These are phyloP conservation scores for Talaromyces sp. DNA, from an alignment of 2,329 filamentous ascomycete species.

Conservation along the genomic window DNA sequence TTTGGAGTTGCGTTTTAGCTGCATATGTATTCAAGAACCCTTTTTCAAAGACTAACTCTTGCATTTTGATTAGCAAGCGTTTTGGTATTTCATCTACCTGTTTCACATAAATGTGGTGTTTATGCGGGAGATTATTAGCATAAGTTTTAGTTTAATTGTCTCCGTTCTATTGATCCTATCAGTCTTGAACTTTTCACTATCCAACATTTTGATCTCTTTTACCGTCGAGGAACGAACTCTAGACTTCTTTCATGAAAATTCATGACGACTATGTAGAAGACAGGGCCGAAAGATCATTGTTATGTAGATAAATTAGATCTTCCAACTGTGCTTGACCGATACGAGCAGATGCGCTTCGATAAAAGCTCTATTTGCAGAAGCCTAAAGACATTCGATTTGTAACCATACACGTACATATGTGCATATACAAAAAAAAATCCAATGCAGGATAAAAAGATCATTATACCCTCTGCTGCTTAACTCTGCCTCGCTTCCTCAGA, in stretches of 20 bases:
- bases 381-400: not conserved
- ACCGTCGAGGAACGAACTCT: not conserved
- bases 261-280: not conserved
- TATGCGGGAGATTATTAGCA: not conserved
- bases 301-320: not conserved
- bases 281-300: not conserved
- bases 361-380: not conserved
- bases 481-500: slow-evolving; percentile 55
- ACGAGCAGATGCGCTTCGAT: not conserved
- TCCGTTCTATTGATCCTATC: not conserved
- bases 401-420: not conserved
- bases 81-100: not conserved
- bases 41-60: not conserved
- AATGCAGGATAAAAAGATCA: too few relatives aligned
- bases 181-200: not conserved
- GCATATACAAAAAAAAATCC: not conserved
- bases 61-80: slow-evolving; percentile 15
- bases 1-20: slow-evolving; percentile 6
- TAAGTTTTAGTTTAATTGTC: not conserved
- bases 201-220: not conserved
- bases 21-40: not conserved
- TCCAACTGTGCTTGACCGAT: not conserved
- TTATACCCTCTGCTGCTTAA: slow-evolving; percentile 53
- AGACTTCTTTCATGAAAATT: not conserved
- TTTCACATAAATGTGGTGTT: not conserved